Base-by-base conservation (phyloP, 2,329 filamentous ascomycete genomes). In the Paracorniculantispora psalliotae region DNA sequence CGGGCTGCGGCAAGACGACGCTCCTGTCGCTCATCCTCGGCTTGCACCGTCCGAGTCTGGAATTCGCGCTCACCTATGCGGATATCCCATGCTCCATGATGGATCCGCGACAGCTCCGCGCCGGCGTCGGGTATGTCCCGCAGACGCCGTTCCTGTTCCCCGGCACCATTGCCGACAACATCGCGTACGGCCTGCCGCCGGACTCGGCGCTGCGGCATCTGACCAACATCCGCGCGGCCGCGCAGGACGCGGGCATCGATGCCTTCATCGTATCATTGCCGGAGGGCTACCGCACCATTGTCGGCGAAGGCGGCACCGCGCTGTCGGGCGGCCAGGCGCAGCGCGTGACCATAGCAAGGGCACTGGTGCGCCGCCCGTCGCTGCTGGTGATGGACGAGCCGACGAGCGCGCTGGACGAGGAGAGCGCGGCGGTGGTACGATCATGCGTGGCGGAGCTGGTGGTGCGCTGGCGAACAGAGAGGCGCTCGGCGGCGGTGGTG, bases 1-100 rank as follows among this genome's bases (percentile, higher is more conserved):
- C 92, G 0, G 93, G 94, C 0, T 90, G 88, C n/a, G 93, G 94
- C 1, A 97, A 99, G 74, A 92, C 89, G 15, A 97, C 93, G 0
- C 79, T 97, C 37, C 81, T 88, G 0, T 83, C 88, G 0, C 75
- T 97, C 0, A 77, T 97, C 0, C 75, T 96, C 4, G 84, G 88
- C 1, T 78, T 97, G 0, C 91, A 94, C 64, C 64, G 71, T 2
- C 78, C 81, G 0, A 33, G 59, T 2, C 58, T 49, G 8, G 12
- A 39, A 10, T 61, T 64, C 7, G 72, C 81, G 0, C 72, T 91
- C 2, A 82, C 79, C 1, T 85, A 91, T 64, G 81, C 79, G 1
- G 80, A 79, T 0, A 70, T 81, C 2, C 78, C 88, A 2, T 81
- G 88, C 46, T 70, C 75, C 2, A 71, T 77, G 1, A 69, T 94